Base-by-base conservation (phyloP, 805 yeast species). In the Candida coquimbonensis region DNA sequence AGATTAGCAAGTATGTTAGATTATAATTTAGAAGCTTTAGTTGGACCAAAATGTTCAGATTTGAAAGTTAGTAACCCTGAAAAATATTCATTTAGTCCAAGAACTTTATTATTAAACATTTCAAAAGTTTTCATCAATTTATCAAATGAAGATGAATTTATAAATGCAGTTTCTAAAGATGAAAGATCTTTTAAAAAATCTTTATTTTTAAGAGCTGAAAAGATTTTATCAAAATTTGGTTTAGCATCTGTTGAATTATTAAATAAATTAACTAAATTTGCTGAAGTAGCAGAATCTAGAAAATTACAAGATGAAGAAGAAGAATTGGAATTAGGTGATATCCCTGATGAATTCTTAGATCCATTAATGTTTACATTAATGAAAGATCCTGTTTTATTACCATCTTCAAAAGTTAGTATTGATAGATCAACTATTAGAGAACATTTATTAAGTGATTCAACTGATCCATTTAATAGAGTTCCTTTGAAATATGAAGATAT, bases 361-460 rank as follows among this genome's bases (percentile, higher is more conserved):
- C 99, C 99, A 13, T 76, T 93, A 56, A 91, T 93, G 98, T 93
- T 74, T 64, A 87, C 96, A 1, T 62, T 93, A 41, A 93, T 93
- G 99, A 85, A 81, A 54, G 95, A 93, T 62, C 99, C 99, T 0
- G 99, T 93, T 5, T 83, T 77, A n/a, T 73, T 93, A 55, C 99
- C 99, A 9, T 73, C 86, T 9, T 87, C 96, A 1, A 83, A 79
- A 52, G 78, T 90, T 17, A 79, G 81, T 41, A 87, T 93, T 55
- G 99, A 93, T 63, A 73, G 95, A 60, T 76, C 93, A 34, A 93
- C 97, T 3, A 86, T 93, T 56, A 91, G 89, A 61, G 87, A 96
- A 4, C 99, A 93, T 70, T 70, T 93, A 48, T 74, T 93, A 63
- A 87, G 91, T 68, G 98, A 93, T 67, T 79, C 96, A 1, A 93